Percentiles rank a stretch among this genome's conserved stretches.
phyloP scores from a whole-genome alignment of 1,139 yeast species.

The Schwanniomyces etchellsii region DNA sequence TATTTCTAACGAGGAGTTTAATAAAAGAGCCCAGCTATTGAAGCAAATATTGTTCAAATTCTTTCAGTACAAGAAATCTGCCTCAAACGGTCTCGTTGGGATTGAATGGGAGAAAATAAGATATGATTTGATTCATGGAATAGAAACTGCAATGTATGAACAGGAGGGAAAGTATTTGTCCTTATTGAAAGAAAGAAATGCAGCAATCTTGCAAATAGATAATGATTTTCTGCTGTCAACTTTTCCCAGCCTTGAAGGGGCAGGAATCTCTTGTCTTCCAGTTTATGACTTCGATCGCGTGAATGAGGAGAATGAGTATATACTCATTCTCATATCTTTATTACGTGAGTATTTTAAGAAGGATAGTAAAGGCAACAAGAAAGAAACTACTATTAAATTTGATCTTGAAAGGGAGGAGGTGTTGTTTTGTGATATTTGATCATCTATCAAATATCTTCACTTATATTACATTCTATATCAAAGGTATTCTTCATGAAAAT shows the following conservation, averaged over 20 bases:
- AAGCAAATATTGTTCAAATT: conserved; percentile 30
- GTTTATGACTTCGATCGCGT: conserved; percentile 30
- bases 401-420: conserved; percentile 24
- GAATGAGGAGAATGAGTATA: conserved; percentile 27
- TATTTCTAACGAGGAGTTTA: conserved; percentile 25
- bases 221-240: conserved; percentile 3
- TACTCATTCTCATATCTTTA: conserved; percentile 21
- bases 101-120: conserved; percentile 46
- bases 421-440: conserved; percentile 5
- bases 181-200: conserved; percentile 4
- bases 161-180: conserved; percentile 22
- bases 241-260: conserved; percentile 6
- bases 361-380: conserved; percentile 3
- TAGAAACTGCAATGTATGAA: conserved; percentile 30
- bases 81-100: conserved; percentile 34
- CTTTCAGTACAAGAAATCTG: conserved; percentile 35
- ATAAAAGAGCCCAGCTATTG: conserved; percentile 21
- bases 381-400: conserved; percentile 9
- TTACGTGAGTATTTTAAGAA: conserved; percentile 16
- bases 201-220: conserved; percentile 4
- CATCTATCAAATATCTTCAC: neutral
- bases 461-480: conserved; percentile 8
- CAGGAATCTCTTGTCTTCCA: conserved; percentile 23
- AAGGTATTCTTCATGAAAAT: conserved; percentile 20
- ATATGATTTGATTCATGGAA: conserved; percentile 32